A percentile compares a stretch with the other conserved stretches of the same genome.
These are phyloP conservation scores for Lentinula raphanica DNA, from an alignment of 768 basidiomycete genomes.

Conservation along the genomic window DNA sequence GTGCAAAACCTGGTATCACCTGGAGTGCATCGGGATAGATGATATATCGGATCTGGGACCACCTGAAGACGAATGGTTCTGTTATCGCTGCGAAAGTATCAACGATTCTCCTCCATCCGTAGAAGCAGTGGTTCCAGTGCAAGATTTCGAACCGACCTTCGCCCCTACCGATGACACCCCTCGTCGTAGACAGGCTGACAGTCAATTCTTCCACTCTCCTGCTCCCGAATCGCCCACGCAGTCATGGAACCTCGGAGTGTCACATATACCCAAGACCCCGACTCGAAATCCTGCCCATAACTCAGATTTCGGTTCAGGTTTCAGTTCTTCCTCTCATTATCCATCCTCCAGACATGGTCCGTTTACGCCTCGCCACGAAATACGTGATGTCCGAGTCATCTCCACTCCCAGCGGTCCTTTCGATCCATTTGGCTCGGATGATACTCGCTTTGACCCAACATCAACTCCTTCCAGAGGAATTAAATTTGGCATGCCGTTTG, in stretches of 20 bases:
- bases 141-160: constrained; percentile 60
- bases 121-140: constrained; percentile 21
- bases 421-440: constrained; percentile 35
- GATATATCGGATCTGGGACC: constrained; percentile 59
- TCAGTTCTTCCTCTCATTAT: constrained; percentile 34
- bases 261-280: constrained; percentile 43
- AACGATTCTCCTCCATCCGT: constrained; percentile 38
- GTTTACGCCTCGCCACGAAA: constrained; percentile 45
- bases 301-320: constrained; percentile 19
- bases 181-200: constrained; percentile 41
- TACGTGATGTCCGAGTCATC: constrained; percentile 35
- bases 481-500: constrained; percentile 50
- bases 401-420: constrained; percentile 31
- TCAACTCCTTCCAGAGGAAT: constrained; percentile 81
- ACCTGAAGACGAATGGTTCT: constrained; percentile 81
- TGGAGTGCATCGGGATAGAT: constrained; percentile 71
- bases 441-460: constrained; percentile 68
- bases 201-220: constrained; percentile 53
- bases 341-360: constrained; percentile 51
- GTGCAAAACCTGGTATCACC: constrained; percentile 79
- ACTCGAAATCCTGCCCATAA: constrained; percentile 22
- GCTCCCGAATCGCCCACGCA: neutral
- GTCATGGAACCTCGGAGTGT: neutral
- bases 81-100: constrained; percentile 46
- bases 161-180: constrained; percentile 58